phyloP scores from a whole-genome alignment of 2,329 filamentous ascomycete species.

The Dryadomyces quercus-mongolicae region DNA sequence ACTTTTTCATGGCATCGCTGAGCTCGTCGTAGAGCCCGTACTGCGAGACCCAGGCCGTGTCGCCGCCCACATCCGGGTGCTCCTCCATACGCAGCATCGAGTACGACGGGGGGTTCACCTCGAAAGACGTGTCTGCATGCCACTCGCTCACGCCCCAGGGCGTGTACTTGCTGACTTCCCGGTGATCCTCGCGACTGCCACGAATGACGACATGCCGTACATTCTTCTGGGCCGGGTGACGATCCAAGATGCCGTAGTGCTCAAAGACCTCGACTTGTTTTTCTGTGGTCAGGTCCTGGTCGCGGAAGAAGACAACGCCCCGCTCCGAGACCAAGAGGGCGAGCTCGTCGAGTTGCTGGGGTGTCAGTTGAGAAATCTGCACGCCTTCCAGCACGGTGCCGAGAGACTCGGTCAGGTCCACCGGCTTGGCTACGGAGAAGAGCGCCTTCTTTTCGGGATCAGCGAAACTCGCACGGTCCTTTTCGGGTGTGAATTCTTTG shows the following conservation, averaged over 20 bases:
- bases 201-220: conserved; percentile 29
- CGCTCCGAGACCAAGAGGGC: conserved; percentile 33
- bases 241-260: conserved; percentile 34
- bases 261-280: conserved; percentile 31
- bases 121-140: conserved; percentile 37
- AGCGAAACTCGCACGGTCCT: conserved; percentile 27
- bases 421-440: conserved; percentile 22
- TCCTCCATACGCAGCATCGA: conserved; percentile 39
- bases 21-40: conserved; percentile 33
- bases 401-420: conserved; percentile 30
- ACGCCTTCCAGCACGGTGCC: conserved; percentile 24
- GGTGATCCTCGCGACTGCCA: conserved; percentile 31
- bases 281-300: conserved; percentile 32
- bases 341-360: conserved; percentile 35
- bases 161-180: conserved; percentile 31
- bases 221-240: conserved; percentile 32
- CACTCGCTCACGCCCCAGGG: conserved; percentile 33
- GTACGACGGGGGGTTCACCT: conserved; percentile 37
- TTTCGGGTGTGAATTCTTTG: conserved; percentile 18
- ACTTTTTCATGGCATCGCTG: conserved; percentile 27
- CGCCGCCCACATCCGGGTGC: conserved; percentile 32
- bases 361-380: conserved; percentile 31
- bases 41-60: conserved; percentile 34
- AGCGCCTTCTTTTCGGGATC: conserved; percentile 31
- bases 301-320: conserved; percentile 34